Conservation (phyloP, 2,329 filamentous ascomycete genomes). For the Fusarium sambucinum region DNA sequence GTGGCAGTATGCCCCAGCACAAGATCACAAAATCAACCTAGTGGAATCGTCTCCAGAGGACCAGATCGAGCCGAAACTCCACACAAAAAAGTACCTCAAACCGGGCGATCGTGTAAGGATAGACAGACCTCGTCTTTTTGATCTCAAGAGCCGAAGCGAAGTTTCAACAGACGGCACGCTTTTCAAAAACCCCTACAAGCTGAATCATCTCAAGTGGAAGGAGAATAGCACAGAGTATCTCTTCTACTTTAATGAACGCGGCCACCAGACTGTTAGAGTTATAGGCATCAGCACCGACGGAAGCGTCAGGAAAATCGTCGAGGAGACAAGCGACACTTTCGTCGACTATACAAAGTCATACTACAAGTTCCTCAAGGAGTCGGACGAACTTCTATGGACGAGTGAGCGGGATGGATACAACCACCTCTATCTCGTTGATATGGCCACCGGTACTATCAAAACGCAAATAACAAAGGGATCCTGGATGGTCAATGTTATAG, state of each 20-base stretch:
- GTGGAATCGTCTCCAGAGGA: slow-evolving; percentile 48
- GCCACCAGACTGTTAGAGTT: slow-evolving; percentile 42
- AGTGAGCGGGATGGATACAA: slow-evolving; percentile 49
- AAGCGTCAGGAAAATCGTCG: slow-evolving; percentile 33
- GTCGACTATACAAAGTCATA: slow-evolving; percentile 44
- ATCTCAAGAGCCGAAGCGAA: slow-evolving; percentile 35
- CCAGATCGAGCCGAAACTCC: slow-evolving; percentile 47
- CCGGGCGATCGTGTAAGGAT: slow-evolving; percentile 44
- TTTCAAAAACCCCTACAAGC: slow-evolving; percentile 44
- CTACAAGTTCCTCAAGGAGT: slow-evolving; percentile 14
- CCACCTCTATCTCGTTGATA: slow-evolving; percentile 47
- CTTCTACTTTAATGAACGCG: slow-evolving; percentile 49
- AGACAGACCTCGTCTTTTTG: slow-evolving; percentile 47
- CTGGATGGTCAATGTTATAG: slow-evolving; percentile 45
- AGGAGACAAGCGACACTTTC: slow-evolving; percentile 47
- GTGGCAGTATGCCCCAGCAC: slow-evolving; percentile 43
- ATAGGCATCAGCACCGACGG: slow-evolving; percentile 36
- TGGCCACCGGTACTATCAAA: slow-evolving; percentile 29
- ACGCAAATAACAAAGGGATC: slow-evolving; percentile 46
- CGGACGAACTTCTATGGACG: slow-evolving; percentile 46
- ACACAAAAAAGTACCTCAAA: slow-evolving; percentile 42
- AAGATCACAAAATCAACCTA: slow-evolving; percentile 34
- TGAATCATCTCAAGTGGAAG: slow-evolving; percentile 45
- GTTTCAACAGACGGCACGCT: slow-evolving; percentile 38
- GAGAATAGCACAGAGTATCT: slow-evolving; percentile 42